Evolutionary conservation across 139 green algal species (phyloP).

Genomic region (Volvox africanus): DNA sequence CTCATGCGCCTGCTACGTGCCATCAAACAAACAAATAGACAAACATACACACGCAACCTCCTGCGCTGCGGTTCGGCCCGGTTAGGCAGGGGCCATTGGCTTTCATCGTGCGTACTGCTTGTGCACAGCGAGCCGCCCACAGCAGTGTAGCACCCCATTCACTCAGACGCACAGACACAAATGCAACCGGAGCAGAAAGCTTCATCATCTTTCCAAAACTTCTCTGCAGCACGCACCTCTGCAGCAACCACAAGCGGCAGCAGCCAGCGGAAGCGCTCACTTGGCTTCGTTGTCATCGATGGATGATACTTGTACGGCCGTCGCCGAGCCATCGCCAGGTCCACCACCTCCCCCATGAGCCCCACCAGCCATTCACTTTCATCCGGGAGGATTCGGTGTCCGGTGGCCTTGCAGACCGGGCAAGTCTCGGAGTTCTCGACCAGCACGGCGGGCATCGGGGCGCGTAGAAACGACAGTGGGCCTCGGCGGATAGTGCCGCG

Average conservation of each 20-base stretch:
- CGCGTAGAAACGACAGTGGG: constrained; percentile 36
- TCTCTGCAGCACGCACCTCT: constrained; percentile 54
- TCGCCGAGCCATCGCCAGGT: constrained; percentile 46
- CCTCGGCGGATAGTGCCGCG: constrained; percentile 48
- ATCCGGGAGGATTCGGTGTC: constrained; percentile 58
- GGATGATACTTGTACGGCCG: constrained; percentile 56
- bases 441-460: constrained; percentile 51
- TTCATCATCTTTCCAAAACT: too few species aligned
- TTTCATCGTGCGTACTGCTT: too few species aligned
- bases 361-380: constrained; percentile 52
- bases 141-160: too few species aligned
- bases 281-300: constrained; percentile 36
- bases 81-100: too few species aligned
- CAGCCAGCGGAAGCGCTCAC: constrained; percentile 54
- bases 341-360: constrained; percentile 48
- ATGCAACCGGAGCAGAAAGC: too few species aligned
- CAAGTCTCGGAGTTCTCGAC: constrained; percentile 63
- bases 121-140: too few species aligned
- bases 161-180: too few species aligned
- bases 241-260: constrained; percentile 56
- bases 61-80: too few species aligned
- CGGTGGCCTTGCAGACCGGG: constrained; percentile 35
- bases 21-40: too few species aligned
- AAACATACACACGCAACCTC: too few species aligned
- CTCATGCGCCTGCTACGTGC: too few species aligned